Evolutionary conservation across 148 eudicot species (phyloP), one percentile per base, ranked within the genome.

Genomic region (Camellia japonica): DNA sequence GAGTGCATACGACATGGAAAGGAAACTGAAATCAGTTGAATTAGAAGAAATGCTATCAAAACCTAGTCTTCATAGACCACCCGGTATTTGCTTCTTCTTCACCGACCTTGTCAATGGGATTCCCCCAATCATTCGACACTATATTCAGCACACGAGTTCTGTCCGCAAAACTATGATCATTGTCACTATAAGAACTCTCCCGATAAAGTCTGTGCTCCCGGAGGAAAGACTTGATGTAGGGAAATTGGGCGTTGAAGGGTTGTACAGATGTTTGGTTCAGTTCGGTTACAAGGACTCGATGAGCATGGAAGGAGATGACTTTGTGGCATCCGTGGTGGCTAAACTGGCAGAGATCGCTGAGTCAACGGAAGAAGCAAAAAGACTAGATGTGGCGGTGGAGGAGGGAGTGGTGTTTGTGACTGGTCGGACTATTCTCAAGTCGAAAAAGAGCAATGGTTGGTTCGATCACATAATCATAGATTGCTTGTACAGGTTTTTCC

Each of bases 31-130:
- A 30, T 58, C 20, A 1, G 7, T 14, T 19, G 81, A 79, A 46
- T 30, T 79, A 9, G 7, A 14, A 3, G 38, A 58, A 58, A 56
- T 79, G 66, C 75, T 79, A 0, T 79, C 75, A 2, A 46, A 16
- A 12, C 10, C 0, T 7, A 44, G 0, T 44, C 67, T 70, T 13
- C 44, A 79, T 46, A 55, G 81, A 58, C n/a, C 81, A 13, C 87
- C 86, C 0, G 90, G 90, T 15, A 79, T 82, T 15, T 83, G 90
- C 64, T 81, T 87, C 75, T 82, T 87, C 73, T 87, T 52, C 68
- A 80, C 87, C 0, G 85, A 87, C 73, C 82, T 87, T 18, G 86
- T 75, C 69, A 44, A 83, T 72, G 87, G 90, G 0, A 80, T 87
- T 55, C 86, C 90, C 2, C 86, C 86, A 8, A 85, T 87, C 51